Conservation (phyloP, 2,329 filamentous ascomycete genomes). For the Cercospora sesami region DNA sequence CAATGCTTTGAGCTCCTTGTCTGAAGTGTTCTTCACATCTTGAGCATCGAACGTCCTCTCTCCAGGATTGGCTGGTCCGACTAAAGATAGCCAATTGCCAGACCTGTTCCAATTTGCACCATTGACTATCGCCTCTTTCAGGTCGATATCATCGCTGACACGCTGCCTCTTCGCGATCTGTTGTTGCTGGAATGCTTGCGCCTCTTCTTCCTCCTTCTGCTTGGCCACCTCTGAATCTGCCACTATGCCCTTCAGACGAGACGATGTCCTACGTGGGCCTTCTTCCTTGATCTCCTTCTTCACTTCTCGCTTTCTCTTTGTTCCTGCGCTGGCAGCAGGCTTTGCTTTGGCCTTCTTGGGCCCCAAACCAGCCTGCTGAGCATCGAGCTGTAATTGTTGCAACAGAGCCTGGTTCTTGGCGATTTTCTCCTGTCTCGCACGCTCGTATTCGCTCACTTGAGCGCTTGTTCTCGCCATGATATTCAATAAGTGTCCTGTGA, state of each 20-base stretch:
- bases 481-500: neutral
- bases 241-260: constrained; percentile 61
- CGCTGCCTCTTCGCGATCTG: constrained; percentile 61
- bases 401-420: constrained; percentile 80
- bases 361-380: constrained; percentile 68
- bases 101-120: constrained; percentile 69
- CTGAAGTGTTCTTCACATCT: constrained; percentile 74
- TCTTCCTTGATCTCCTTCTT: constrained; percentile 58
- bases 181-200: constrained; percentile 57
- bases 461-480: constrained; percentile 22
- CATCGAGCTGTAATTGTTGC: constrained; percentile 69
- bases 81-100: constrained; percentile 64
- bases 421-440: constrained; percentile 80
- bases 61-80: constrained; percentile 76
- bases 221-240: constrained; percentile 68
- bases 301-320: constrained; percentile 48
- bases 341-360: constrained; percentile 53
- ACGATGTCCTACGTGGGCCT: constrained; percentile 60
- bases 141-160: constrained; percentile 66
- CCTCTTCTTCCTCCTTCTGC: constrained; percentile 66
- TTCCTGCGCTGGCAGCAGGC: constrained; percentile 44
- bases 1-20: constrained; percentile 71
- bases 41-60: constrained; percentile 83
- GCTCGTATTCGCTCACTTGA: constrained; percentile 78
- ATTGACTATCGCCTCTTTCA: constrained; percentile 76